Conservation (phyloP, 2,329 filamentous ascomycete genomes). For the Aspergillus puulaauensis region DNA sequence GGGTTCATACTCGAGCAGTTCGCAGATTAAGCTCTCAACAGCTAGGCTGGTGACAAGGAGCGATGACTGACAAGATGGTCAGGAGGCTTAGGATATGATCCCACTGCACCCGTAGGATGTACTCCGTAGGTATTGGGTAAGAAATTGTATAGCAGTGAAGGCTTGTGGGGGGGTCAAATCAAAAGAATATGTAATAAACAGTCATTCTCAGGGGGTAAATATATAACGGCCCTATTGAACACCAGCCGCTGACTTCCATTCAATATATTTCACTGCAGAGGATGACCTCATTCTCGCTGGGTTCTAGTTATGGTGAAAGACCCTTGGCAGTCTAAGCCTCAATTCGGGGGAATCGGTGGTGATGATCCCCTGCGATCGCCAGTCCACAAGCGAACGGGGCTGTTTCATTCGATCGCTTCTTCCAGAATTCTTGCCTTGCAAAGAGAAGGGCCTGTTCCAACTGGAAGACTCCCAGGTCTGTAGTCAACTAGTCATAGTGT, state of each 20-base stretch:
- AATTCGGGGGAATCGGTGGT: neutral
- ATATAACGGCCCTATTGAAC: neutral
- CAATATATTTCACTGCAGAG: neutral
- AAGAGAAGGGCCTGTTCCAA: neutral
- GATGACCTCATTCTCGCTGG: constrained; percentile 1
- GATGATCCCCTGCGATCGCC: constrained; percentile 2
- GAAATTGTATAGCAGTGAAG: neutral
- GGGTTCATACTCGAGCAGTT: neutral
- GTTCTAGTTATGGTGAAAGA: neutral
- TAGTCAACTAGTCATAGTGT: too few relatives aligned
- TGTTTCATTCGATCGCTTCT: neutral
- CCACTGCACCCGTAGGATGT: neutral
- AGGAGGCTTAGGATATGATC: neutral
- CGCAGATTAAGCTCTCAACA: neutral
- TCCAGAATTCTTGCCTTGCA: neutral
- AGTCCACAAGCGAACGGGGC: neutral
- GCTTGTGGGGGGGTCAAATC: neutral
- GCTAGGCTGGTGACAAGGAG: neutral
- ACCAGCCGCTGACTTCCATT: neutral
- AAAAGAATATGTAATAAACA: neutral
- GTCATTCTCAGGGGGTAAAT: neutral
- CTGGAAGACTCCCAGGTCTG: too few relatives aligned
- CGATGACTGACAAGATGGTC: neutral
- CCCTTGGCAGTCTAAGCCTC: constrained; percentile 4
- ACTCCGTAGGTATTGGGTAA: neutral